phyloP scores from a whole-genome alignment of 2,329 filamentous ascomycete species.

The Fusarium aywerte region DNA sequence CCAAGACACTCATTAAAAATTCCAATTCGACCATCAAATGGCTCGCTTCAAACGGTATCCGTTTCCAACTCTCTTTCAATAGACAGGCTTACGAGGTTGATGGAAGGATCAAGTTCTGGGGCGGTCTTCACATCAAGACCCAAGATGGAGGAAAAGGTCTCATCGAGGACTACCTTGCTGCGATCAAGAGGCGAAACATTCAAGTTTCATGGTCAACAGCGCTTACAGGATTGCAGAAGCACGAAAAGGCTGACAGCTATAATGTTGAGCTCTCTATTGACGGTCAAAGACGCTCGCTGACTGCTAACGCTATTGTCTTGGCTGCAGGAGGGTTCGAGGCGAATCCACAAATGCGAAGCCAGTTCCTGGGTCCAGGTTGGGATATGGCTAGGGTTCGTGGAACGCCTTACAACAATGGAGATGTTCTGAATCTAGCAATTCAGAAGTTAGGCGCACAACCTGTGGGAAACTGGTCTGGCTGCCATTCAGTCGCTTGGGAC shows the following conservation, averaged over 20 bases:
- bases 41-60: slow-evolving; percentile 15
- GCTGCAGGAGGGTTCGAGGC: slow-evolving; percentile 48
- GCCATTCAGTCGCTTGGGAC: slow-evolving; percentile 18
- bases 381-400: slow-evolving; percentile 46
- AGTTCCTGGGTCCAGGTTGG: slow-evolving; percentile 57
- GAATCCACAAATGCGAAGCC: slow-evolving; percentile 65
- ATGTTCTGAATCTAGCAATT: neutral
- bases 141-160: slow-evolving; percentile 19
- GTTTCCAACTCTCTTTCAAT: slow-evolving; percentile 20
- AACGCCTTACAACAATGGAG: slow-evolving; percentile 28
- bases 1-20: slow-evolving; percentile 1
- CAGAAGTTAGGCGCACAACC: slow-evolving; percentile 1
- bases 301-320: neutral
- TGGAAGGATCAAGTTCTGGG: slow-evolving; percentile 18
- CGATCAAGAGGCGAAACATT: neutral
- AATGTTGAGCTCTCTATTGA: neutral
- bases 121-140: slow-evolving; percentile 14
- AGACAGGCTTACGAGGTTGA: slow-evolving; percentile 16
- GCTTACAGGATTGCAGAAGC: neutral
- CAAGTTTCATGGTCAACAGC: slow-evolving; percentile 13
- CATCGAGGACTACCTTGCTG: slow-evolving; percentile 16
- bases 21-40: slow-evolving; percentile 18
- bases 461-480: slow-evolving; percentile 13
- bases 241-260: neutral
- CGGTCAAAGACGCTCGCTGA: neutral